phyloP scores from a whole-genome alignment of 257 asterid species.

The Solanum dulcamara region DNA sequence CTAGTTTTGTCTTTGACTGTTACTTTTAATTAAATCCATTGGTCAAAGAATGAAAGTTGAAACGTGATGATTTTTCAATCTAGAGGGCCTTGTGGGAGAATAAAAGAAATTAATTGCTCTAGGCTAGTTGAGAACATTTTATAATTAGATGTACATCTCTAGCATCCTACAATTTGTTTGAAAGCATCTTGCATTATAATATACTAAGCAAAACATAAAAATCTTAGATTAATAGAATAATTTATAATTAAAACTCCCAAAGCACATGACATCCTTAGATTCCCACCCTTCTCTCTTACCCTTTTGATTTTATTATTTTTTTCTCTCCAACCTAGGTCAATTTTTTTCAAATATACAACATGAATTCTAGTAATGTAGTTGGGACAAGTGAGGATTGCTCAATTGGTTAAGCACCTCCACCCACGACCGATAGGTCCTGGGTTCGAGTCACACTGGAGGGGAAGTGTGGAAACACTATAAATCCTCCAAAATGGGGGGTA shows the following conservation, averaged over 20 bases:
- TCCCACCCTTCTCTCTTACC: background rate
- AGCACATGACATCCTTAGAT: background rate
- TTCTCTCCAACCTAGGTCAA: too few relatives aligned
- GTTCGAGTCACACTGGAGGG: too few relatives aligned
- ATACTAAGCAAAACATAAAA: background rate
- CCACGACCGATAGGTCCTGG: too few relatives aligned
- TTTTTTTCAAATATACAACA: too few relatives aligned
- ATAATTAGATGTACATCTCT: background rate
- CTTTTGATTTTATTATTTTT: background rate
- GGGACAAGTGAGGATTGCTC: too few relatives aligned
- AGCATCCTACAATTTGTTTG: background rate
- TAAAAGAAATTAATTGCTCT: background rate
- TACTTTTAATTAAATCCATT: background rate
- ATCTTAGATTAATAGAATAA: background rate
- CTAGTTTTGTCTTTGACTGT: slow-evolving; percentile 1
- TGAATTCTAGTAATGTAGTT: too few relatives aligned
- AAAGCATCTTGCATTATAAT: background rate
- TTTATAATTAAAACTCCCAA: background rate
- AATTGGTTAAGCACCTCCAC: too few relatives aligned
- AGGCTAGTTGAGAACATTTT: background rate
- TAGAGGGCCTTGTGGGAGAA: slow-evolving; percentile 1
- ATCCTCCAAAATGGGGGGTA: too few relatives aligned
- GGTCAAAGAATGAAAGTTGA: slow-evolving; percentile 21
- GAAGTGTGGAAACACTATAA: too few relatives aligned
- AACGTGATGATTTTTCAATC: slow-evolving; percentile 23